Evolutionary conservation across 306 rosid species (phyloP).

Genomic region (Glycine soja): DNA sequence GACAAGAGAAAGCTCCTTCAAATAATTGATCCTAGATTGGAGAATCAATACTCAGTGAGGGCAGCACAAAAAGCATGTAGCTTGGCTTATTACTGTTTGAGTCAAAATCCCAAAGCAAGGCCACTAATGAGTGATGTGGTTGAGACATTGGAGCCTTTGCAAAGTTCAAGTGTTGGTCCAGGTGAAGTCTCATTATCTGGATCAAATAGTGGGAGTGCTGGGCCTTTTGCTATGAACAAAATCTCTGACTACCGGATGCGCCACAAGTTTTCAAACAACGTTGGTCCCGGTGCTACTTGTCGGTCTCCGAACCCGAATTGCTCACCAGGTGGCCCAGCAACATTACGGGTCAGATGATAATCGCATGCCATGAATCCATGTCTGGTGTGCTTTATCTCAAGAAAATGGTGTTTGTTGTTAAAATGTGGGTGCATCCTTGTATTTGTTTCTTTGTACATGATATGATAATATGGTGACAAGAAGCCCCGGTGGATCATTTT

Average conservation of each 20-base stretch:
- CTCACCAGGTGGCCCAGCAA: slow-evolving; percentile 80
- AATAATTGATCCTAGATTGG: slow-evolving; percentile 93
- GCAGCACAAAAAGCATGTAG: slow-evolving; percentile 99
- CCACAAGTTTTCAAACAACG: slow-evolving; percentile 77
- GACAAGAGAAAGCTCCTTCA: slow-evolving; percentile 98
- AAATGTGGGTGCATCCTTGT: slow-evolving; percentile 54
- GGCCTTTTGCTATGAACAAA: slow-evolving; percentile 71
- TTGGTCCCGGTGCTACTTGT: slow-evolving; percentile 79
- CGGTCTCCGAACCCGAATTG: slow-evolving; percentile 92
- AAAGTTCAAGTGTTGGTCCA: slow-evolving; percentile 70
- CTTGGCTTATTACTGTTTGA: slow-evolving; percentile 96
- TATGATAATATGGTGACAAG: slow-evolving; percentile 57
- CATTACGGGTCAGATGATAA: slow-evolving; percentile 87
- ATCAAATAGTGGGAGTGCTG: slow-evolving; percentile 53
- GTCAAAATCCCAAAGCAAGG: slow-evolving; percentile 99
- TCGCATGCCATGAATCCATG: slow-evolving; percentile 47
- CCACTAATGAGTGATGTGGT: slow-evolving; percentile 99
- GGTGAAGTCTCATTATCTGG: slow-evolving; percentile 69
- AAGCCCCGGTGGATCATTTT: slow-evolving; percentile 53
- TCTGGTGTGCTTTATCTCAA: slow-evolving; percentile 48
- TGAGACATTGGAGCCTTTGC: slow-evolving; percentile 95
- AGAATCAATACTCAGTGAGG: slow-evolving; percentile 88
- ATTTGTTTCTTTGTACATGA: slow-evolving; percentile 59
- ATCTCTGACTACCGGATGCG: slow-evolving; percentile 77
- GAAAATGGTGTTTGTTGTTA: slow-evolving; percentile 52